Evolutionary conservation across 345 rosid species (phyloP), one percentile per base, ranked within the genome.

Genomic region (Citrus sp.): DNA sequence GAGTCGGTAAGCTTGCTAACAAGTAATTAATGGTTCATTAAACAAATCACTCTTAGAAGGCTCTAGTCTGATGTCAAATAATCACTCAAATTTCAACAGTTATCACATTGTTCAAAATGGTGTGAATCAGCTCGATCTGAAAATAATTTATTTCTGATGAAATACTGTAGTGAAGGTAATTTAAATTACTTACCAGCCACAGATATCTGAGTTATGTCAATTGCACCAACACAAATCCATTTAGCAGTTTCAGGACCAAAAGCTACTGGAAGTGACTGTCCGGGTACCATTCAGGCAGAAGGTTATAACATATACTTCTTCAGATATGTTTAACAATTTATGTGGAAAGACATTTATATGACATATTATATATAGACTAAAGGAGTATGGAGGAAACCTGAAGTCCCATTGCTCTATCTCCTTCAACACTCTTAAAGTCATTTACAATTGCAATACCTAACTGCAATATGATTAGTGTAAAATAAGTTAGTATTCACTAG

Each of bases 211-310:
- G 98, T 96, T 80, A 96, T 75, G 86, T 96, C 98, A 46, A 96
- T 92, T 58, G 98, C 98, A n/a, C 98, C 95, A 76, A 94, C 98
- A 82, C 99, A 91, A 19, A 96, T 96, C 99, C 99, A 96, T 85
- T 96, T 96, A 22, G 99, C 99, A 80, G 97, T 84, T 87, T 96
- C 99, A 77, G 97, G 85, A 67, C 99, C 99, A 89, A 96, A 96
- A 76, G 93, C 99, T 55, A 96, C 99, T 9, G 98, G 99, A 62
- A 96, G 87, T 65, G 99, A 96, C 97, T 95, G 92, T 72, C n/a
- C 74, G 77, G 73, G 59, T 69, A 77, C 73, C 77, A 81, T 60
- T 7, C 67, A 77, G 25, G 37, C 8, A 27, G 25, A 73, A 64
- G 5, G 68, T 80, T 40, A 76, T 24, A 38, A 24, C 8, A 42